A percentile compares a stretch with the other conserved stretches of the same genome.
Conservation (phyloP, 2,329 filamentous ascomycete species). For the Dactylella cylindrospora region DNA sequence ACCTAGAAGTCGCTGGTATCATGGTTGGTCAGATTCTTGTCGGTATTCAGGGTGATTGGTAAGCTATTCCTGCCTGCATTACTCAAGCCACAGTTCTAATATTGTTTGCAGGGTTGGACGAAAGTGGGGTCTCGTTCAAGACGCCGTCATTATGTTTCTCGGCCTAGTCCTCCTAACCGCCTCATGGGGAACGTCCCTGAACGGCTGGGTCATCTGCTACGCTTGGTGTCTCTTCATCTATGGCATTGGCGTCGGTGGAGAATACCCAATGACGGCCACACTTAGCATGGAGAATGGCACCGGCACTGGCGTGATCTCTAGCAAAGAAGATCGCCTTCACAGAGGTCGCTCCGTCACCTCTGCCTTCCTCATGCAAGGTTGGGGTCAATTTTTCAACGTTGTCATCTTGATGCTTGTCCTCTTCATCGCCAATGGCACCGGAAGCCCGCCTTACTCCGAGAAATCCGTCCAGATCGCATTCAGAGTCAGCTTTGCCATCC, state of each 20-base stretch:
- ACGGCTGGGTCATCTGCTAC: constrained; percentile 98
- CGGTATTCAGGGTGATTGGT: constrained; percentile 73
- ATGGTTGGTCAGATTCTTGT: constrained; percentile 90
- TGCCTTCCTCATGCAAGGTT: constrained; percentile 97
- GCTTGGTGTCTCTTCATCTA: constrained; percentile 94
- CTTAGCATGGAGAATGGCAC: constrained; percentile 91
- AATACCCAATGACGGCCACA: constrained; percentile 96
- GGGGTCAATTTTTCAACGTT: constrained; percentile 96
- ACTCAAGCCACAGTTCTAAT: constrained; percentile 57
- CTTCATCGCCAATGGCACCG: constrained; percentile 78
- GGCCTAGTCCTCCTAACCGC: constrained; percentile 89
- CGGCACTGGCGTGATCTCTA: constrained; percentile 82
- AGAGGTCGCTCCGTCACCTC: constrained; percentile 93
- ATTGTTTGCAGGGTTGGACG: constrained; percentile 71
- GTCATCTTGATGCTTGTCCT: constrained; percentile 81
- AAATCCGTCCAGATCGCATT: constrained; percentile 85
- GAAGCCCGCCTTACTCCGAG: constrained; percentile 69
- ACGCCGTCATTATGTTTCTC: constrained; percentile 90
- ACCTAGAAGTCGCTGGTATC: constrained; percentile 91
- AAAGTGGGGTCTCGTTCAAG: constrained; percentile 93
- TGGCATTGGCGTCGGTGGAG: constrained; percentile 73
- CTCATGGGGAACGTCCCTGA: constrained; percentile 79
- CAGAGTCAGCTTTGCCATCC: constrained; percentile 87
- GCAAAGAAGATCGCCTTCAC: constrained; percentile 88
- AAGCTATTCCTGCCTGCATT: constrained; percentile 40